These are phyloP conservation scores for Thielaviopsis euricoi DNA, from an alignment of 2,329 filamentous ascomycete species.

Conservation along the genomic window DNA sequence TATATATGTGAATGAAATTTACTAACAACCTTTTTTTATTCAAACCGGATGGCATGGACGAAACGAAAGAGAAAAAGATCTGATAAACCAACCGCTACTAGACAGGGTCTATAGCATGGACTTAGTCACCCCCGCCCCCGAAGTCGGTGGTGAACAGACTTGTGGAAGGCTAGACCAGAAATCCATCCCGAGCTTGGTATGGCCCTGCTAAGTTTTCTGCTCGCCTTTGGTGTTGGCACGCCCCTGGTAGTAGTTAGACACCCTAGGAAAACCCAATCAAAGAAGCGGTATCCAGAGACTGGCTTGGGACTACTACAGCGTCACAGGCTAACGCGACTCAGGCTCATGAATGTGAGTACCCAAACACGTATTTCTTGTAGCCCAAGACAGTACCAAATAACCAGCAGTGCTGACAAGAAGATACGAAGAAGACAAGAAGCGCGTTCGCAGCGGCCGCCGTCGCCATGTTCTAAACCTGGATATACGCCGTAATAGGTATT, in stretches of 20 bases:
- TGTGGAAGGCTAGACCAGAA: background rate
- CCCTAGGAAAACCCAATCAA: background rate
- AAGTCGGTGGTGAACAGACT: background rate
- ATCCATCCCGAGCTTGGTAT: background rate
- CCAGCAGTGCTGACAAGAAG: background rate
- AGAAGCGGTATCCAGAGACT: background rate
- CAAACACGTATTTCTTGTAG: background rate
- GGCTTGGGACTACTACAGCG: background rate
- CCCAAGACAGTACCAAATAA: background rate
- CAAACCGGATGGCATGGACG: background rate
- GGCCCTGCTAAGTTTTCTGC: background rate
- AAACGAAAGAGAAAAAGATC: background rate
- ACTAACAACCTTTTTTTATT: background rate
- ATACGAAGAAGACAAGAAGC: background rate
- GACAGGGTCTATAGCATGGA: background rate
- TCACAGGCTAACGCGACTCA: no score
- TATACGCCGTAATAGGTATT: background rate
- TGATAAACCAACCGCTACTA: background rate
- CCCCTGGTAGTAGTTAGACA: background rate
- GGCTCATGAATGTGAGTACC: no score
- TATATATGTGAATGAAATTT: background rate
- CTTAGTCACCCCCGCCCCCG: background rate
- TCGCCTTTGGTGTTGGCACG: background rate
- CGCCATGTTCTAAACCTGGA: background rate
- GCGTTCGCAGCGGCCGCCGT: background rate